Evolutionary conservation across 2,329 filamentous ascomycete genomes (phyloP).

Genomic region (Cladosporium velox): DNA sequence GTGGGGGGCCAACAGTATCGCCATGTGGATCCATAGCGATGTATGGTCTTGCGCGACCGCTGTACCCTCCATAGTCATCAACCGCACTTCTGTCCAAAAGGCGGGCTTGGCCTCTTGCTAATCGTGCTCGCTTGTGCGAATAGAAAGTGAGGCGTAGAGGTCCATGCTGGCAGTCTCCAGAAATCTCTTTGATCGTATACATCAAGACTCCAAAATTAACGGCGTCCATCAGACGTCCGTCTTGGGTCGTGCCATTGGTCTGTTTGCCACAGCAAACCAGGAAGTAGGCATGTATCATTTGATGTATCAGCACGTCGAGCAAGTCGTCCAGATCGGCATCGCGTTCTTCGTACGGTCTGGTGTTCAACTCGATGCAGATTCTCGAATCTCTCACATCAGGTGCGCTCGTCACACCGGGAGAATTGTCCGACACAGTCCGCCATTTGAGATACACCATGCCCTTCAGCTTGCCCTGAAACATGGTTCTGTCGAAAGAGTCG

Average conservation of each 20-base stretch:
- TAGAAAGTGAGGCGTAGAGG: conserved; percentile 39
- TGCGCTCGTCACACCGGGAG: conserved; percentile 42
- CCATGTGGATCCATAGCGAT: conserved; percentile 29
- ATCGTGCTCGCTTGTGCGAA: conserved; percentile 25
- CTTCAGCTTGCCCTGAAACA: conserved; percentile 43
- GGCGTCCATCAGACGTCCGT: conserved; percentile 42
- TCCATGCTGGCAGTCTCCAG: conserved; percentile 31
- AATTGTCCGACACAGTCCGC: conserved; percentile 28
- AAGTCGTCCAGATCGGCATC: conserved; percentile 37
- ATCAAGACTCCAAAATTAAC: conserved; percentile 45
- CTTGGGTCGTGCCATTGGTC: conserved; percentile 33
- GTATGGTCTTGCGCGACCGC: conserved; percentile 19
- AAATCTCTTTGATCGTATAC: conserved; percentile 41
- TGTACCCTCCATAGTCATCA: background rate
- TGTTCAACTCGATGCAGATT: conserved; percentile 41
- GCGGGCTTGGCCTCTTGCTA: conserved; percentile 1
- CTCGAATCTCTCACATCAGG: conserved; percentile 35
- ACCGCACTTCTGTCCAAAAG: background rate
- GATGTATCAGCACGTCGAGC: conserved; percentile 44
- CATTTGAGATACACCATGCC: conserved; percentile 42
- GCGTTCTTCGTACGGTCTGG: conserved; percentile 31
- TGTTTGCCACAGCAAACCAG: conserved; percentile 45
- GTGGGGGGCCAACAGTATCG: conserved; percentile 23
- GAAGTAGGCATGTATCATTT: conserved; percentile 51
- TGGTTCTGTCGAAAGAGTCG: conserved; percentile 38